phyloP scores from a whole-genome alignment of 129 eudicot genomes.

The Lonicera japonica region DNA sequence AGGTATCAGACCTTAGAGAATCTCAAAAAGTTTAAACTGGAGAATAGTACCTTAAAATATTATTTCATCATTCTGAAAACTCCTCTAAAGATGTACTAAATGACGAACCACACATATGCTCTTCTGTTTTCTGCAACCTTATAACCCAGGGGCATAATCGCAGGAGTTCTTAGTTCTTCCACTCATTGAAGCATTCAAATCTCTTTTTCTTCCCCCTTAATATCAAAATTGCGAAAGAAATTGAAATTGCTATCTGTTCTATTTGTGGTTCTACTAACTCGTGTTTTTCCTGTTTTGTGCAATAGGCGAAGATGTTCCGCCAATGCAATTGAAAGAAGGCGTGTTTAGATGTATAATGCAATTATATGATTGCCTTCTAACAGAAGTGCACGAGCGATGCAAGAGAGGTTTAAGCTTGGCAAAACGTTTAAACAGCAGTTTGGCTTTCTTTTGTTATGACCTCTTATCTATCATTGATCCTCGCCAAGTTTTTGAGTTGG shows the following conservation, averaged over 20 bases:
- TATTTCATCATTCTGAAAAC: background rate
- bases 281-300: slow-evolving; percentile 13
- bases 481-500: slow-evolving; percentile 98
- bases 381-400: slow-evolving; percentile 99
- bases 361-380: slow-evolving; percentile 89
- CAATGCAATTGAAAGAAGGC: slow-evolving; percentile 97
- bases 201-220: background rate
- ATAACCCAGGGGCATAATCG: background rate
- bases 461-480: slow-evolving; percentile 89
- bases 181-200: background rate
- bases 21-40: background rate
- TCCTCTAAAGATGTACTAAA: background rate
- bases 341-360: slow-evolving; percentile 97
- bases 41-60: background rate
- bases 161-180: background rate
- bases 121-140: background rate
- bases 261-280: background rate
- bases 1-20: too few species aligned
- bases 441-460: slow-evolving; percentile 97
- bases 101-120: background rate
- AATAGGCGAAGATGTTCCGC: slow-evolving; percentile 95
- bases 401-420: slow-evolving; percentile 92
- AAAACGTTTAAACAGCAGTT: slow-evolving; percentile 85
- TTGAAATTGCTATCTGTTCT: background rate
- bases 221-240: background rate